Evolutionary conservation across 192 early-diverging fungal species (phyloP).

Genomic region (Piromyces sp.): DNA sequence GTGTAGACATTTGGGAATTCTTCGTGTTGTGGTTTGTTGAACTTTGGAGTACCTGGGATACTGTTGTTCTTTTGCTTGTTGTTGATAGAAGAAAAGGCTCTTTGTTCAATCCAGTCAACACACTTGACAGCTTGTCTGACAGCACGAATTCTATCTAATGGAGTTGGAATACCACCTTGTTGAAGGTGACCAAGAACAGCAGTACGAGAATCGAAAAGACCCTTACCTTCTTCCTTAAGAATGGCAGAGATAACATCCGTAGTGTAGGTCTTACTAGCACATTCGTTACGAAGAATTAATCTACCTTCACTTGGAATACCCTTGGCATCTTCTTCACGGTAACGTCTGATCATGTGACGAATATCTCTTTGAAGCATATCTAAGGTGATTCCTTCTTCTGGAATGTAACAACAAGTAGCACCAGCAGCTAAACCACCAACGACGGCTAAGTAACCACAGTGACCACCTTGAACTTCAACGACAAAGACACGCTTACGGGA

Average conservation of each 20-base stretch:
- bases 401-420: conserved; percentile 82
- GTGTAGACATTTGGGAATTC: conserved; percentile 40
- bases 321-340: conserved; percentile 42
- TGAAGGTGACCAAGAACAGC: conserved; percentile 87
- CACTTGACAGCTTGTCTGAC: conserved; percentile 64
- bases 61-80: neutral
- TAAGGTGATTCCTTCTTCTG: conserved; percentile 74
- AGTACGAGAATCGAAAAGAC: conserved; percentile 77
- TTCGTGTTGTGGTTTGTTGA: neutral
- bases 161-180: conserved; percentile 82
- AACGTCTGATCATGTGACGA: conserved; percentile 57
- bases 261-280: conserved; percentile 62
- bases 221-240: conserved; percentile 67
- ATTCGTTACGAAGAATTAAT: conserved; percentile 67
- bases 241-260: conserved; percentile 76
- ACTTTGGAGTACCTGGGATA: conserved; percentile 1
- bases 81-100: conserved; percentile 12
- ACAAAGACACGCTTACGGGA: conserved; percentile 83
- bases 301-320: conserved; percentile 49
- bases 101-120: conserved; percentile 65
- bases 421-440: conserved; percentile 69
- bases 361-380: conserved; percentile 70
- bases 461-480: conserved; percentile 91
- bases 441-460: conserved; percentile 76
- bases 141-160: conserved; percentile 91